Base-by-base conservation (phyloP, 768 basidiomycete genomes). In the Xerocomellus intermedius region DNA sequence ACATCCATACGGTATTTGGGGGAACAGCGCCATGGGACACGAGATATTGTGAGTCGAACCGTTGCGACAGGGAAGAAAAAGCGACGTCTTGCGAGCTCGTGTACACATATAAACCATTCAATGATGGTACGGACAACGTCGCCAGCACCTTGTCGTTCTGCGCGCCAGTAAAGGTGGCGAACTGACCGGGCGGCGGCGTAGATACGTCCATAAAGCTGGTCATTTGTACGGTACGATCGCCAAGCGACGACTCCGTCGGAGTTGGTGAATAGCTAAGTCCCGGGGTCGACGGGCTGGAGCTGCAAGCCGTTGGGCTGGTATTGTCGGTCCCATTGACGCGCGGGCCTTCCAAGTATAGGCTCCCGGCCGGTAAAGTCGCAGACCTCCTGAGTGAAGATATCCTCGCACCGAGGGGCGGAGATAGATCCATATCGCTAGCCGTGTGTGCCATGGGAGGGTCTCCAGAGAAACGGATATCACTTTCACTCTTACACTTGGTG, bases 211-310 rank as follows among this genome's bases (percentile, higher is more conserved):
- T 68, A 54, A 83, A 83, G 0, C 70, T 74, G 16, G 76, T 68
- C 78, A 83, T 80, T 59, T 84, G 83, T 22, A 83, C 72, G 0
- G 82, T 84, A 22, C 77, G 77, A 59, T 83, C 82, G 37, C 78
- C 79, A 44, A 77, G 70, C 6, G 80, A 80, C 0, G 80, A 84
- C 52, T 82, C 83, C 1, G 82, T 83, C 4, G 83, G 79, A 1
- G 82, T 78, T 0, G 85, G 85, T 0, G 85, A 85, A 47, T 81
- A 81, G 12, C 75, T 79, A 37, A 86, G 79, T 19, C 75, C 73
- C 0, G 84, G 84, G 0, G 82, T 84, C n/a, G 78, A 70, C 10
- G 83, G 82, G 58, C 77, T 78, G 10, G 64, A 55, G 44, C 60
- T 58, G 43, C 57, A 63, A 10, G 55, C 37, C 17, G 53, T 46